Evolutionary conservation across 169 alveolate species (phyloP), one percentile per base, ranked within the genome.

Genomic region (Plasmodium chabaudi): DNA sequence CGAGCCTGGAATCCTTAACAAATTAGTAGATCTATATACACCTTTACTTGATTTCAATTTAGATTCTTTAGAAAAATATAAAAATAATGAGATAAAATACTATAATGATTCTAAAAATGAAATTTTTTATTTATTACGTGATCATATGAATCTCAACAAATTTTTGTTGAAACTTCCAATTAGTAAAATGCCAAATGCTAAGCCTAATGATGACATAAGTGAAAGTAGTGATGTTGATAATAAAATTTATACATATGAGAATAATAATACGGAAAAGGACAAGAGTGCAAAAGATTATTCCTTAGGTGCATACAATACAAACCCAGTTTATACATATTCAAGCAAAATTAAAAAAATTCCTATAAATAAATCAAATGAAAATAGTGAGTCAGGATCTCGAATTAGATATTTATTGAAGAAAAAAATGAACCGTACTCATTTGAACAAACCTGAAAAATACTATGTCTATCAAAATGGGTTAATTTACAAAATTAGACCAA

Each of bases 1-100:
- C 25, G 64, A 13, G 6, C 49, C 75, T 44, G 34, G 23, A 15
- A 19, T 55, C 12, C 44, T 65, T 19, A 65, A 67, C 25, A 51
- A 82, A 53, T 65, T 68, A 9, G 19, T 82, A 1, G 82, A 67
- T 34, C 25, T 82, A 17, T 82, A 65, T 71, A 82, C 55, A 39
- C 90, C 90, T 12, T 59, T 67, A 25, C 90, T 82, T 39, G 90
- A 82, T 67, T 67, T 82, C 53, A 57, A 82, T 61, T n/a, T 82
- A 27, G 82, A 82, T 15, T 27, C n/a, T 17, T 15, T 55, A 82
- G 61, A 53, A 39, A 44, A 21, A 15, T 79, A 59, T 7, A 47
- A 34, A 1, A 82, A 57, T 27, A 44, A 65, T 53, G 53, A 82
- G 25, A 13, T 82, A 51, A 39, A 67, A 42, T 25, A 19, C 5